Base-by-base conservation (phyloP, 345 rosid species). In the Acer saccharum region DNA sequence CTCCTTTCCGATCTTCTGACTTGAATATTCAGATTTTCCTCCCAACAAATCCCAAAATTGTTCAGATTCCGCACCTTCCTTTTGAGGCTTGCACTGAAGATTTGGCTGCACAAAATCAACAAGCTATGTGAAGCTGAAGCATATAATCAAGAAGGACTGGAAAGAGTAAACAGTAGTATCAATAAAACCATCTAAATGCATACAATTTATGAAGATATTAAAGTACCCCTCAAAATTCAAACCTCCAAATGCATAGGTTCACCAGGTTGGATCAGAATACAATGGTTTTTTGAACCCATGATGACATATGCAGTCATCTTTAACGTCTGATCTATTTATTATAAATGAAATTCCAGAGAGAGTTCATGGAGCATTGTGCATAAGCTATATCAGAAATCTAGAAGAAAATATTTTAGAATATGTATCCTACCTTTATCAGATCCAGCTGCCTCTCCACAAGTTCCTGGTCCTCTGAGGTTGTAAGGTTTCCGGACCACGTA, bases 401-500 rank as follows among this genome's bases (percentile, higher is more conserved):
- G 20, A 44, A 71, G 25, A 79, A 69, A 48, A 77, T 55, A 21
- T 27, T 76, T 73, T 54, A 71, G 57, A 73, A 23, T 21, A 71
- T 23, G 55, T 63, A 75, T 82, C 82, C 39, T 72, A 97, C 99
- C 98, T 94, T 94, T 78, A 97, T 97, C 87, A 93, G 80, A 90
- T 97, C 99, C 77, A 97, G 90, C 86, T 88, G 93, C 83, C 99
- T 89, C 88, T 94, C 98, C 80, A 94, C 86, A 78, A 93, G 93
- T 77, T 90, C 98, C 79, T 89, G 91, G 85, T 90, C 92, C 72
- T 89, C 98, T 20, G 90, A 57, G 72, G 88, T 83, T 77, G 97
- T 87, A 61, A 93, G 89, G 82, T 89, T 93, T 67, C 99, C 99
- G 79, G 89, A 83, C 99, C 99, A 97, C 14, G 98, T 90, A 83